These are phyloP conservation scores for Aspergillus ibericus DNA, from an alignment of 2,329 filamentous ascomycete species.

Conservation along the genomic window DNA sequence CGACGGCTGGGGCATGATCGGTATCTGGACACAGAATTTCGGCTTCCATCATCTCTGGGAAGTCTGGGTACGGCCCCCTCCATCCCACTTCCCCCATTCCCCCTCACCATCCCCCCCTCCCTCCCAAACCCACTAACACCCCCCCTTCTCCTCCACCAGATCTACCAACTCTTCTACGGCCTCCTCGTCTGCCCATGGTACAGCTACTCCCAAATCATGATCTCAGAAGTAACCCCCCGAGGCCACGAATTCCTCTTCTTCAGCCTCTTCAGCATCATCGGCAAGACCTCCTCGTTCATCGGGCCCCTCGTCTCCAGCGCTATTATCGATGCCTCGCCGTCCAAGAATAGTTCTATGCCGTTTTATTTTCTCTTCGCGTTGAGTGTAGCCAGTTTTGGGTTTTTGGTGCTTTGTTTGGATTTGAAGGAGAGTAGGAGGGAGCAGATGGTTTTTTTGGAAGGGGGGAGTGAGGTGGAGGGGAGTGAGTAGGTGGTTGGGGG, in stretches of 20 bases:
- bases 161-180: constrained; percentile 60
- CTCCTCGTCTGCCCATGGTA: constrained; percentile 70
- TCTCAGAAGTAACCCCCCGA: constrained; percentile 66
- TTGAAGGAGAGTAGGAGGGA: constrained; percentile 61
- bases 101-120: neutral
- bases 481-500: neutral
- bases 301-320: constrained; percentile 68
- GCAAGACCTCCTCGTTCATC: constrained; percentile 68
- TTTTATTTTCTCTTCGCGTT: constrained; percentile 67
- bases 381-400: constrained; percentile 55
- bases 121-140: neutral
- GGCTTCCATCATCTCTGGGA: constrained; percentile 58
- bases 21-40: constrained; percentile 56
- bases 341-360: constrained; percentile 58
- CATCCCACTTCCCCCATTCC: neutral
- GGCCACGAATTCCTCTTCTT: constrained; percentile 72
- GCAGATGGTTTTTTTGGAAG: constrained; percentile 57
- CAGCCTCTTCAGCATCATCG: constrained; percentile 66
- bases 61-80: constrained; percentile 43
- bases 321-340: constrained; percentile 63
- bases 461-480: constrained; percentile 10
- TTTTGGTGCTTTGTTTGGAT: constrained; percentile 59
- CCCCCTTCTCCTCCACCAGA: constrained; percentile 20
- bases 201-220: constrained; percentile 70
- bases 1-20: constrained; percentile 59